Evolutionary conservation across 441 rosid genomes (phyloP).

Genomic region (Oxalis stricta): DNA sequence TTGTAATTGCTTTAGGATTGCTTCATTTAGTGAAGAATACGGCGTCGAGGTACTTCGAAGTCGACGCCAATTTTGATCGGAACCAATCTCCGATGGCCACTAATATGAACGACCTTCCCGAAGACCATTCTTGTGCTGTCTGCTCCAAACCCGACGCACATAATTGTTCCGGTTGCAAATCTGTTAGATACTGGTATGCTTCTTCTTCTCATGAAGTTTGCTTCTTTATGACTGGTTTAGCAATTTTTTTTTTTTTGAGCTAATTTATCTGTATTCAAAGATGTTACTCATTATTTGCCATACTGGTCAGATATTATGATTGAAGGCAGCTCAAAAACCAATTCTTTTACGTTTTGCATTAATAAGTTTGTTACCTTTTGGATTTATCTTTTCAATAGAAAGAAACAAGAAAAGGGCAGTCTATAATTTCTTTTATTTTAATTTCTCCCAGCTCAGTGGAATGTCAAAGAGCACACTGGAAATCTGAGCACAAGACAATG

Average conservation of each 20-base stretch:
- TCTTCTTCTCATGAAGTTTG: too few species aligned
- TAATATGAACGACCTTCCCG: too few species aligned
- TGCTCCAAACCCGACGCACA: constrained; percentile 29
- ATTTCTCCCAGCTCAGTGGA: constrained; percentile 20
- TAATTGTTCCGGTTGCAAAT: constrained; percentile 73
- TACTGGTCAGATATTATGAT: too few species aligned
- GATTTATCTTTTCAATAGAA: too few species aligned
- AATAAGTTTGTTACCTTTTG: too few species aligned
- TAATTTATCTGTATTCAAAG: not conserved
- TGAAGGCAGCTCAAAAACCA: too few species aligned
- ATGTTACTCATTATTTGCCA: not conserved
- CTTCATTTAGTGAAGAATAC: constrained; percentile 47
- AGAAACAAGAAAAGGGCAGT: not conserved
- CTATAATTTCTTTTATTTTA: not conserved
- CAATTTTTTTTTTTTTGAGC: not conserved
- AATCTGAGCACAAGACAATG: constrained; percentile 38
- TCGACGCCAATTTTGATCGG: constrained; percentile 62
- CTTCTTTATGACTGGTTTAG: too few species aligned
- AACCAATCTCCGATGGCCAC: constrained; percentile 17
- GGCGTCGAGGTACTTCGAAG: constrained; percentile 79
- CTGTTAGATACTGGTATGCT: constrained; percentile 75
- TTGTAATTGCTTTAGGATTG: constrained; percentile 42
- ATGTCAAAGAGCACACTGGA: constrained; percentile 70
- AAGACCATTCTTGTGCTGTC: constrained; percentile 26
- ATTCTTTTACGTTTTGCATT: too few species aligned